Evolutionary conservation across 2,329 filamentous ascomycete species (phyloP).

Genomic region (Arthroderma sp.): DNA sequence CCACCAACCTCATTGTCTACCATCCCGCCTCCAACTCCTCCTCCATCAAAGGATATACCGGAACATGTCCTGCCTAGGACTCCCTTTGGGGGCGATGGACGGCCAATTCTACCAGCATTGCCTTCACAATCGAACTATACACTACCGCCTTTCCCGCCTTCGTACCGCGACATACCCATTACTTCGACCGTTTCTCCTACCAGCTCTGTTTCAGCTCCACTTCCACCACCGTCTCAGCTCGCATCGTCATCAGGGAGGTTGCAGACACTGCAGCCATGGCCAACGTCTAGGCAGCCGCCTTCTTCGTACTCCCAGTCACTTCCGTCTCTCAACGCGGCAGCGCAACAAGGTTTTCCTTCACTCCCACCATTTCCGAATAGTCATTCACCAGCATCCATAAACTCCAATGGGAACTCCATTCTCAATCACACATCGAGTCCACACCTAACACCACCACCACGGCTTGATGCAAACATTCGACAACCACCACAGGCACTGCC

Average conservation of each 20-base stretch:
- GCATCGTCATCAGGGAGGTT: slow-evolving; percentile 14
- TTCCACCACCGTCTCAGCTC: slow-evolving; percentile 19
- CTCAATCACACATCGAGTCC: not conserved
- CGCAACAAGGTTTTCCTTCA: slow-evolving; percentile 21
- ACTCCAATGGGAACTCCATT: not conserved
- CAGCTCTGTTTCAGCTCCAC: slow-evolving; percentile 13
- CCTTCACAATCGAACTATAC: slow-evolving; percentile 9
- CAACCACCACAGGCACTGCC: not conserved
- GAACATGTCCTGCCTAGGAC: not conserved
- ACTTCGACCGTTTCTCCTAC: slow-evolving; percentile 9
- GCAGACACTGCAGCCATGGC: slow-evolving; percentile 29
- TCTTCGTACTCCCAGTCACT: slow-evolving; percentile 25
- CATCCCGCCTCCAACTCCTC: slow-evolving; percentile 13
- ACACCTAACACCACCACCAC: not conserved
- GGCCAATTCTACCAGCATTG: slow-evolving; percentile 5
- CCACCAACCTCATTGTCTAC: slow-evolving; percentile 7
- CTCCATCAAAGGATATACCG: not conserved
- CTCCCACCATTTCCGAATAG: slow-evolving; percentile 21
- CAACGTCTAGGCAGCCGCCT: slow-evolving; percentile 19
- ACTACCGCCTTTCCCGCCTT: slow-evolving; percentile 20
- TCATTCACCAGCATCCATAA: not conserved
- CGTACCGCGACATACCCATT: slow-evolving; percentile 21
- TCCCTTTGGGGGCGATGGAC: slow-evolving; percentile 7
- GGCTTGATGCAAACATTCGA: slow-evolving; percentile 1
- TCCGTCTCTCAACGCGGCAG: slow-evolving; percentile 24